Conservation (phyloP, 495 filamentous ascomycete species). For the Penicillium manginii region DNA sequence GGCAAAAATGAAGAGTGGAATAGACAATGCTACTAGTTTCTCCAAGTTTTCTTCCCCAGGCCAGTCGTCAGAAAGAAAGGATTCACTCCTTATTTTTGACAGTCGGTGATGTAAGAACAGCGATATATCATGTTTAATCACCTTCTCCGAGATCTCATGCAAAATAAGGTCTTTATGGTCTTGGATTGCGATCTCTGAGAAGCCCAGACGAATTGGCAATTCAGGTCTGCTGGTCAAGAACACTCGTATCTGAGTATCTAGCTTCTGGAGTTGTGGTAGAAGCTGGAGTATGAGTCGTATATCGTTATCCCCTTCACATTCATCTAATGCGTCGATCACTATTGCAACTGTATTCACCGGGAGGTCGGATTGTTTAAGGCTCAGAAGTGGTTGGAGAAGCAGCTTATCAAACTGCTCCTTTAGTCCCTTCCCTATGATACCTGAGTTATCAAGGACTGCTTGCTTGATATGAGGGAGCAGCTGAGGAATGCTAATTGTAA, state of each 20-base stretch:
- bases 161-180: slow-evolving; percentile 28
- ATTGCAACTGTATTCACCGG: slow-evolving; percentile 28
- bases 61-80: neutral
- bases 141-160: slow-evolving; percentile 20
- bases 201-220: slow-evolving; percentile 41
- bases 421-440: slow-evolving; percentile 39
- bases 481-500: slow-evolving; percentile 17
- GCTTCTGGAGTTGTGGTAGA: slow-evolving; percentile 18
- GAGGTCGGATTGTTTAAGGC: neutral
- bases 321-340: slow-evolving; percentile 57
- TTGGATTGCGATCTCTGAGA: slow-evolving; percentile 19
- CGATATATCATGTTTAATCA: slow-evolving; percentile 20
- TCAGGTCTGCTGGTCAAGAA: slow-evolving; percentile 53
- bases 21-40: neutral
- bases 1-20: neutral
- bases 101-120: neutral
- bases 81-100: neutral
- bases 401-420: slow-evolving; percentile 53
- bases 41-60: neutral
- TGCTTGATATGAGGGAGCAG: slow-evolving; percentile 32
- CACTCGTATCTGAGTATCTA: slow-evolving; percentile 18
- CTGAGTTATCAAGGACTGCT: slow-evolving; percentile 37
- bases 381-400: slow-evolving; percentile 41
- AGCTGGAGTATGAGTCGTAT: slow-evolving; percentile 41
- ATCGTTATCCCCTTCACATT: slow-evolving; percentile 49